Evolutionary conservation across 768 basidiomycete species (phyloP), one percentile per base, ranked within the genome.

Genomic region (Tricholoma sp.): DNA sequence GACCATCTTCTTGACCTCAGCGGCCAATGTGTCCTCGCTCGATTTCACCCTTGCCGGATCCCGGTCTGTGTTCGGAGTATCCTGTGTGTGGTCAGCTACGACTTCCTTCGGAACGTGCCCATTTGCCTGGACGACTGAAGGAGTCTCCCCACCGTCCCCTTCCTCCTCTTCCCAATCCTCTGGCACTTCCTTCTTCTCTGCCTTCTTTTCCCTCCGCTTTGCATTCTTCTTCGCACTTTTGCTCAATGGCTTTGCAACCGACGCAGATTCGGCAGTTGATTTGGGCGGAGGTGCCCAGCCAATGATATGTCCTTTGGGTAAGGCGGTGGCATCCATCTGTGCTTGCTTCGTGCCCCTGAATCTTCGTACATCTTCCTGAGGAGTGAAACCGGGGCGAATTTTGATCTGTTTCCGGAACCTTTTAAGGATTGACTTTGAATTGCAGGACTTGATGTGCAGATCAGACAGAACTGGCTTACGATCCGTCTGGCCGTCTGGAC

Each of bases 371-470:
- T 98, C 94, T 71, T 98, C 94, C 72, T 94, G 92, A 0, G 94
- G 94, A 4, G 92, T 96, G 72, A 88, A 98, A 0, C 94, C 94
- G 2, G 93, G 94, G 24, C 94, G 80, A 61, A 98, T 87, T 76
- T 88, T 94, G 56, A 89, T 76, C 72, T 94, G 83, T 72, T 94
- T 96, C 60, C 94, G 86, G 32, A 91, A 71, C 50, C 94, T 97
- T 58, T 47, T 41, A 65, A 56, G 63, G 60, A 51, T 56, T 43
- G 58, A 37, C 54, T 55, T 53, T 60, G 45, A 60, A 55, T 54
- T 55, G 61, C 56, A 57, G 51, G 10, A 9, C n/a, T 46, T 50
- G 19, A 32, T 29, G 50, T 39, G 55, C 46, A 59, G 43, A 59
- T 59, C 55, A 31, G 52, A 50, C 29, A 29, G 27, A 50, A 59